Evolutionary conservation across 2,329 filamentous ascomycete species (phyloP).

Genomic region (Aspergillus intermedius): DNA sequence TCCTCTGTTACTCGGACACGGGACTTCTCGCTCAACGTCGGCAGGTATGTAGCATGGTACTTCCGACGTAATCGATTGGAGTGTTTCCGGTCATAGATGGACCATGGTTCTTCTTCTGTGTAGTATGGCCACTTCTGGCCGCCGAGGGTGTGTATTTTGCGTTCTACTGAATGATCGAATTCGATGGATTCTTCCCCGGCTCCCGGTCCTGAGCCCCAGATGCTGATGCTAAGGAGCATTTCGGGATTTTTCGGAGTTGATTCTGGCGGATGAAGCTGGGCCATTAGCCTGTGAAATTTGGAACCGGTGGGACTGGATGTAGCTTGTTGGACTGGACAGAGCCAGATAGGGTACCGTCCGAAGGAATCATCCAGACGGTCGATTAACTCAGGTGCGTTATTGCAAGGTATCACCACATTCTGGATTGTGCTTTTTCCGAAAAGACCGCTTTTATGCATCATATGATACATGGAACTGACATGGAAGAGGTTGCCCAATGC

Average conservation of each 20-base stretch:
- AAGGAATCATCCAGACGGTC: constrained; percentile 44
- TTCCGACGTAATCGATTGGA: background rate
- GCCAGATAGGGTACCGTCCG: constrained; percentile 52
- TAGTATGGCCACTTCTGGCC: background rate
- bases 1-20: background rate
- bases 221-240: background rate
- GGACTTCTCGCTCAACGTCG: background rate
- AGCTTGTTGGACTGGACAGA: constrained; percentile 45
- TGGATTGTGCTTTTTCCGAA: constrained; percentile 55
- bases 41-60: background rate
- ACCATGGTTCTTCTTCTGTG: background rate
- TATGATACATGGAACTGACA: constrained; percentile 57
- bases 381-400: constrained; percentile 47
- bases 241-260: background rate
- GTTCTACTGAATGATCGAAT: background rate
- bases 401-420: constrained; percentile 54
- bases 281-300: background rate
- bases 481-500: constrained; percentile 58
- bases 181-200: background rate
- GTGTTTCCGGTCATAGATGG: background rate
- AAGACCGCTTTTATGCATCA: constrained; percentile 53
- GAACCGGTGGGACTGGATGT: background rate
- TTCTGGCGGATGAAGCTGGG: background rate
- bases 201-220: background rate
- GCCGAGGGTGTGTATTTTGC: background rate